These are phyloP conservation scores for Chlorophyllum brunneum DNA, from an alignment of 768 basidiomycete species.

Conservation along the genomic window DNA sequence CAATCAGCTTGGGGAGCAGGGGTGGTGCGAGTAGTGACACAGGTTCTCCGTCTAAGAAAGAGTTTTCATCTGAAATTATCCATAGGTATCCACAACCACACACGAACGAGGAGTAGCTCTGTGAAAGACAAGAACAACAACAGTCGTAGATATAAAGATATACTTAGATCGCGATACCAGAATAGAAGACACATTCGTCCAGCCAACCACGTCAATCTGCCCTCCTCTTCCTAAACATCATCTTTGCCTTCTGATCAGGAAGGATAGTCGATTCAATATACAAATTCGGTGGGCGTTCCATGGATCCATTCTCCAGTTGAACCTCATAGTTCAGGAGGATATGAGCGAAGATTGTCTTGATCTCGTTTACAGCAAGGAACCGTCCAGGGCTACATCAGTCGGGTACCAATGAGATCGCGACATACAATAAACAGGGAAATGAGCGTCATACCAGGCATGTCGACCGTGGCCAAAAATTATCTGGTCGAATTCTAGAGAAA, in stretches of 20 bases:
- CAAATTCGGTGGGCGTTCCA: background rate
- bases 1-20: too few relatives aligned
- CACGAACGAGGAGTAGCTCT: too few relatives aligned
- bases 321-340: slow-evolving; percentile 35
- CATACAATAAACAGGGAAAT: background rate
- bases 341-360: slow-evolving; percentile 42
- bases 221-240: slow-evolving; percentile 12
- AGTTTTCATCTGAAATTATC: too few relatives aligned
- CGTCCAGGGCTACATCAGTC: slow-evolving; percentile 35
- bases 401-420: slow-evolving; percentile 7
- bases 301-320: slow-evolving; percentile 19
- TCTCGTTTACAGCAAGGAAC: slow-evolving; percentile 36
- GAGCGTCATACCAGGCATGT: slow-evolving; percentile 25
- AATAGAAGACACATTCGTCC: background rate
- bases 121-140: too few relatives aligned
- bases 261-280: background rate
- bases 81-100: too few relatives aligned
- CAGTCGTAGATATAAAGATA: too few relatives aligned
- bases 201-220: too few relatives aligned
- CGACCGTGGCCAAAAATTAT: slow-evolving; percentile 36
- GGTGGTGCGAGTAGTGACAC: too few relatives aligned
- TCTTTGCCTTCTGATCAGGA: slow-evolving; percentile 5
- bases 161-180: background rate
- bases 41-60: too few relatives aligned
- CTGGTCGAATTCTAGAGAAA: slow-evolving; percentile 26